phyloP scores from a whole-genome alignment of 176 grass and related monocot species.

The Areca catechu region DNA sequence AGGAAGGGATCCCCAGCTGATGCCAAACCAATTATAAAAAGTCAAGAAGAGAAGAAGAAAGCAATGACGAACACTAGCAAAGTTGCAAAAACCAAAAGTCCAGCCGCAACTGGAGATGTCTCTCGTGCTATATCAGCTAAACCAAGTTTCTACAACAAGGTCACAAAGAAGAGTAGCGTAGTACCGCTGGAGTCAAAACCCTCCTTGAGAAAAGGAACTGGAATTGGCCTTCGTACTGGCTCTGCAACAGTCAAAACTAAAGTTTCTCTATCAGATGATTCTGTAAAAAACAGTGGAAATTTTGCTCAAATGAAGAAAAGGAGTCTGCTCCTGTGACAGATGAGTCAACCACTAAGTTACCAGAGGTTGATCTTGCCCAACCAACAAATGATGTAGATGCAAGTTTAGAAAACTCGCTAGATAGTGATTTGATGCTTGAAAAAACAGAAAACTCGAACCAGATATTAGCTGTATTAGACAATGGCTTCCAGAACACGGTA shows the following conservation, averaged over 20 bases:
- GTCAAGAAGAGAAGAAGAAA: conserved; percentile 60
- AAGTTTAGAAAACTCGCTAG: conserved; percentile 66
- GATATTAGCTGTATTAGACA: conserved; percentile 47
- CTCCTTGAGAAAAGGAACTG: conserved; percentile 48
- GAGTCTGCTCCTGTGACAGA: conserved; percentile 33
- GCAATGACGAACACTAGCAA: conserved; percentile 33
- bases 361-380: conserved; percentile 78
- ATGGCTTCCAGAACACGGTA: conserved; percentile 27
- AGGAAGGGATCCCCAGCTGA: no score
- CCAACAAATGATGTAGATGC: conserved; percentile 85
- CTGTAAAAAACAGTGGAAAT: conserved; percentile 52
- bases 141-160: conserved; percentile 60
- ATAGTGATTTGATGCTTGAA: conserved; percentile 76
- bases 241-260: conserved; percentile 45
- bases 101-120: conserved; percentile 44
- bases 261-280: conserved; percentile 37
- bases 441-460: conserved; percentile 56
- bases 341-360: conserved; percentile 60
- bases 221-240: conserved; percentile 27
- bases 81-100: conserved; percentile 39
- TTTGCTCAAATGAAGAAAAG: conserved; percentile 64
- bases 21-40: conserved; percentile 21
- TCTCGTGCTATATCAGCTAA: conserved; percentile 28
- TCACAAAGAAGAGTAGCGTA: conserved; percentile 94
- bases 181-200: conserved; percentile 83